These are phyloP conservation scores for Aureobasidium sp. DNA, from an alignment of 2,329 filamentous ascomycete genomes.

Conservation along the genomic window DNA sequence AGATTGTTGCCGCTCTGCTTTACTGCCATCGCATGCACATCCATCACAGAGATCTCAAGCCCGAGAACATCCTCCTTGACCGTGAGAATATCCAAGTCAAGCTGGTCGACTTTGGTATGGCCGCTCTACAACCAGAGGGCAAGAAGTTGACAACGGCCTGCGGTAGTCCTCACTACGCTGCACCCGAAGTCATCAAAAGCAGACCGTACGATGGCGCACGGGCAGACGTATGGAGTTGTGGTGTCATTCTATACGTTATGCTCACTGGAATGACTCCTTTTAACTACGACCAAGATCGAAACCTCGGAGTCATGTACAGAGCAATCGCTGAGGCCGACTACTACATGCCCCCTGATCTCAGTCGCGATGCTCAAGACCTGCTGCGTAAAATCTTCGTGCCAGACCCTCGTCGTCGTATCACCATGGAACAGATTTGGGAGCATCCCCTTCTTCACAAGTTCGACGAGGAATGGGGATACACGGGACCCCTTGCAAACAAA, in stretches of 20 bases:
- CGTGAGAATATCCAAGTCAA: conserved; percentile 66
- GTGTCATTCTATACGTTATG: conserved; percentile 82
- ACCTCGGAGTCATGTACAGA: conserved; percentile 58
- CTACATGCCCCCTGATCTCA: conserved; percentile 46
- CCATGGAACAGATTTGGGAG: conserved; percentile 72
- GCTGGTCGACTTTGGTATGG: conserved; percentile 97
- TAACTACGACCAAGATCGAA: conserved; percentile 53
- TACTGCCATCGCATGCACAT: conserved; percentile 95
- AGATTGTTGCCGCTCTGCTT: conserved; percentile 84
- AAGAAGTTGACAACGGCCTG: conserved; percentile 83
- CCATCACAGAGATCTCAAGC: conserved; percentile 92
- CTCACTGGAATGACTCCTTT: conserved; percentile 81
- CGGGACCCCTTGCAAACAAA: conserved; percentile 47
- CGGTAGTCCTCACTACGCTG: conserved; percentile 93
- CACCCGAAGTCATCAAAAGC: conserved; percentile 79
- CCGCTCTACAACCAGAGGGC: conserved; percentile 74
- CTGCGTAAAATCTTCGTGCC: conserved; percentile 72
- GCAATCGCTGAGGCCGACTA: conserved; percentile 45
- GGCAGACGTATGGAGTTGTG: conserved; percentile 92
- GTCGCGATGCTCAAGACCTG: conserved; percentile 65
- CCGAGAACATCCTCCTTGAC: conserved; percentile 90
- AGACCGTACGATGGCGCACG: conserved; percentile 73
- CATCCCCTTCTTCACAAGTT: conserved; percentile 85
- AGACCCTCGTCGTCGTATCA: conserved; percentile 72
- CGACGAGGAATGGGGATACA: conserved; percentile 60